phyloP scores from a whole-genome alignment of 768 basidiomycete genomes.

The Hortiboletus flavorubellus region DNA sequence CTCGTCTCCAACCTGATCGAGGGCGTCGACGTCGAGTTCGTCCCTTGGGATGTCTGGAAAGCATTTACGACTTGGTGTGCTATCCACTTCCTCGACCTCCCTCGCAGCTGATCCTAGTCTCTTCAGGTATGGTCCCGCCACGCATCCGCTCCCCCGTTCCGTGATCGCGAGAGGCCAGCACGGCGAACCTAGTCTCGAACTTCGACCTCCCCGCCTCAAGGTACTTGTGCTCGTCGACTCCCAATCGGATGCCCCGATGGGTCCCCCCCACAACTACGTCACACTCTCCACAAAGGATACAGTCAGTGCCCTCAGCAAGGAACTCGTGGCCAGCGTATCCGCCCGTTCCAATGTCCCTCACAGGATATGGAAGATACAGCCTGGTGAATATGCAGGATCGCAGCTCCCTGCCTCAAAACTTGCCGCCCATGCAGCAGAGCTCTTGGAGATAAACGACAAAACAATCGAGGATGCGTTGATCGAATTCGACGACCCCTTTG shows the following conservation, averaged over 20 bases:
- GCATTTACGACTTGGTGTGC: slow-evolving; percentile 58
- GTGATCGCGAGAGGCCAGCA: slow-evolving; percentile 59
- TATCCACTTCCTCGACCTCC: neutral
- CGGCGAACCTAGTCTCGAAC: slow-evolving; percentile 58
- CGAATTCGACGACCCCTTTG: slow-evolving; percentile 63
- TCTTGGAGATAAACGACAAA: slow-evolving; percentile 42
- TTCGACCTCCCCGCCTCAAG: slow-evolving; percentile 64
- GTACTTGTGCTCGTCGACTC: slow-evolving; percentile 44
- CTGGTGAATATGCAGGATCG: slow-evolving; percentile 32
- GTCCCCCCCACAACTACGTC: slow-evolving; percentile 34
- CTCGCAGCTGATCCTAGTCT: neutral
- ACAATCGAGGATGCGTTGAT: slow-evolving; percentile 59
- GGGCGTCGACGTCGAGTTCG: slow-evolving; percentile 67
- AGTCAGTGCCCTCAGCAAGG: slow-evolving; percentile 39
- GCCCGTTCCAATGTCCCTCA: slow-evolving; percentile 36
- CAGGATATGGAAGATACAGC: slow-evolving; percentile 64
- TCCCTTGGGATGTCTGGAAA: slow-evolving; percentile 72
- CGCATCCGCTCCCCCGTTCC: slow-evolving; percentile 55
- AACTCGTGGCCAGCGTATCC: slow-evolving; percentile 39
- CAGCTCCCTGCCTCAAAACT: slow-evolving; percentile 29
- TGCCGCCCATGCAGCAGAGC: slow-evolving; percentile 32
- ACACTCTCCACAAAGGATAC: slow-evolving; percentile 52
- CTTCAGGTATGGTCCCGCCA: slow-evolving; percentile 67
- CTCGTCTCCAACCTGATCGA: slow-evolving; percentile 49
- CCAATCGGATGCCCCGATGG: slow-evolving; percentile 26